These are phyloP conservation scores for Naganishia antarctica DNA, from an alignment of 768 basidiomycete genomes.

Conservation along the genomic window DNA sequence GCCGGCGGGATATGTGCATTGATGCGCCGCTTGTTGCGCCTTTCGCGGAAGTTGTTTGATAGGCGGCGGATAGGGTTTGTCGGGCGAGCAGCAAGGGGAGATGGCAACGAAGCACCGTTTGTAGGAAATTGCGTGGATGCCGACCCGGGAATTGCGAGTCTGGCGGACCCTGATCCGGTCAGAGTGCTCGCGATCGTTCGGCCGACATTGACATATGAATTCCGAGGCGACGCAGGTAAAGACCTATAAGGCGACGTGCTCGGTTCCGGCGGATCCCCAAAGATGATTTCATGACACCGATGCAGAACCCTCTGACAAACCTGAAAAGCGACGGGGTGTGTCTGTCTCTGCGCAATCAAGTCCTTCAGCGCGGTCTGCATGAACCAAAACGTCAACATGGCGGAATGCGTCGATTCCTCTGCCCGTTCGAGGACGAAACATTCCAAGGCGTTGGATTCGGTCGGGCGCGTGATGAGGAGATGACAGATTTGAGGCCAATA, in stretches of 20 bases:
- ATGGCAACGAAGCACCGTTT: too few species aligned
- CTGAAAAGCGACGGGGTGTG: slow-evolving; percentile 71
- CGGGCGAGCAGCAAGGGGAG: not conserved
- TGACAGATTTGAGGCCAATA: slow-evolving; percentile 60
- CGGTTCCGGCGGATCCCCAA: slow-evolving; percentile 72
- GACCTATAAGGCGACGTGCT: slow-evolving; percentile 64
- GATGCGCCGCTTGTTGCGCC: slow-evolving; percentile 48
- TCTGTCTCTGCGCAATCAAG: slow-evolving; percentile 56
- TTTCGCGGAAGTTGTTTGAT: slow-evolving; percentile 3
- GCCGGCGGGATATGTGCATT: slow-evolving; percentile 69
- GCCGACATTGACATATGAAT: slow-evolving; percentile 34
- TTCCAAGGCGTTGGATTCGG: slow-evolving; percentile 85
- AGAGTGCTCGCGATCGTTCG: not conserved
- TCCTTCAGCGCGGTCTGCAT: slow-evolving; percentile 94
- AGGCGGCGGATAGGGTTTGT: not conserved
- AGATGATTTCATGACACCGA: slow-evolving; percentile 93
- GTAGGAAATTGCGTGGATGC: too few species aligned
- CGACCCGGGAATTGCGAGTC: not conserved
- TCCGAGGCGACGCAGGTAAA: slow-evolving; percentile 53
- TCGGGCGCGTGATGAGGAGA: slow-evolving; percentile 85
- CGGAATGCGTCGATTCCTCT: slow-evolving; percentile 87
- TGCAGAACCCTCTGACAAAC: slow-evolving; percentile 88
- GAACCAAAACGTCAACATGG: slow-evolving; percentile 97
- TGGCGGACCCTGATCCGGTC: not conserved
- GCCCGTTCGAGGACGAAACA: slow-evolving; percentile 84